phyloP scores from a whole-genome alignment of 129 eudicot species.

The Chrysanthemum lavandulifolium region DNA sequence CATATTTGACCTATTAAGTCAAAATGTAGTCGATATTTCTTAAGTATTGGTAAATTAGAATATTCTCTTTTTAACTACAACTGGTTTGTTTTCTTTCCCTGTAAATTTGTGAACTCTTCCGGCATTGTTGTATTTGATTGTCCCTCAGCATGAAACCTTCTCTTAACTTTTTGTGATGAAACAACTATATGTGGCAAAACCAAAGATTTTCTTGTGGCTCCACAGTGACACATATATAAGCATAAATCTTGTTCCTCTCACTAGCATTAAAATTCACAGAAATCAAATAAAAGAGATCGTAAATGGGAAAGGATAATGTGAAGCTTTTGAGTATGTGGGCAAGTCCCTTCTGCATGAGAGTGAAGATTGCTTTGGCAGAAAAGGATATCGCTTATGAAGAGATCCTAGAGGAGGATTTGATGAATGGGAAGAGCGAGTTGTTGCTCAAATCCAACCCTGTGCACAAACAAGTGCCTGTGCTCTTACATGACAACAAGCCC shows the following conservation, averaged over 20 bases:
- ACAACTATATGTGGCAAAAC: constrained; percentile 34
- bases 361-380: constrained; percentile 58
- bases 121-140: neutral
- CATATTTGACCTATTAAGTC: constrained; percentile 6
- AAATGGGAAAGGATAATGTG: constrained; percentile 49
- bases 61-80: neutral
- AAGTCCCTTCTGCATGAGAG: constrained; percentile 71
- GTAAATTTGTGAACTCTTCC: neutral
- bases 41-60: constrained; percentile 6
- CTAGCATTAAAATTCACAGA: constrained; percentile 15
- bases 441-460: constrained; percentile 61
- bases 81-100: neutral
- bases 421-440: constrained; percentile 68
- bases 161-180: constrained; percentile 10
- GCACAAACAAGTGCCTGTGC: constrained; percentile 63
- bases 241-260: neutral
- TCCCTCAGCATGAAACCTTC: constrained; percentile 16
- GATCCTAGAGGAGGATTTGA: constrained; percentile 50
- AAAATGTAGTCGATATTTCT: neutral
- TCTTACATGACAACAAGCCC: constrained; percentile 57
- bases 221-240: neutral
- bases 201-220: constrained; percentile 28
- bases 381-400: constrained; percentile 56
- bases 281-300: neutral
- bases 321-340: constrained; percentile 62